phyloP scores from a whole-genome alignment of 495 filamentous ascomycete genomes.

The Penicillium mononematosum region DNA sequence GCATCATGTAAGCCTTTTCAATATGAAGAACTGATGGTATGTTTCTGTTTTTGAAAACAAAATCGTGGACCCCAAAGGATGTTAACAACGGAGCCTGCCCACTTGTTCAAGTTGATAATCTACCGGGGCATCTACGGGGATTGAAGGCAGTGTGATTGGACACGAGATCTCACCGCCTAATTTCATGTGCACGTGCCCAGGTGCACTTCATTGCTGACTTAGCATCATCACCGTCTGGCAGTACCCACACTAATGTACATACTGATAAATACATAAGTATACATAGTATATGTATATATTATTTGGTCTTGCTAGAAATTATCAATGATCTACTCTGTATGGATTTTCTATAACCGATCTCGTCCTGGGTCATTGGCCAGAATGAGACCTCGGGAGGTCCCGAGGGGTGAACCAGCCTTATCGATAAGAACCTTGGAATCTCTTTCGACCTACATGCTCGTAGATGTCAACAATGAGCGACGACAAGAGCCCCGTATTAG shows the following conservation, averaged over 20 bases:
- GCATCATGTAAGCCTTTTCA: constrained; percentile 27
- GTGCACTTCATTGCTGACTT: not conserved
- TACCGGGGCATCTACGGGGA: not conserved
- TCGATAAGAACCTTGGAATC: constrained; percentile 2
- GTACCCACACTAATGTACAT: too few species aligned
- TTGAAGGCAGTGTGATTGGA: not conserved
- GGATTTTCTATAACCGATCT: too few species aligned
- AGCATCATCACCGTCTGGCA: too few species aligned
- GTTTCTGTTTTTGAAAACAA: not conserved
- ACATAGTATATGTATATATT: too few species aligned
- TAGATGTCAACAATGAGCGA: not conserved
- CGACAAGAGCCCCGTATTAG: not conserved
- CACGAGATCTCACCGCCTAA: not conserved
- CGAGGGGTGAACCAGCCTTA: not conserved
- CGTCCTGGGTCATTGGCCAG: not conserved
- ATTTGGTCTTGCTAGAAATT: too few species aligned
- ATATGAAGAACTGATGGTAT: not conserved
- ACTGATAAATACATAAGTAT: too few species aligned
- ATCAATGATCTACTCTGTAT: too few species aligned
- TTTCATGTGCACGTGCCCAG: not conserved
- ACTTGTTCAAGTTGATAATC: not conserved
- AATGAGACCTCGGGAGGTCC: not conserved
- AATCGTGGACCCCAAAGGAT: not conserved
- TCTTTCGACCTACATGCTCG: not conserved
- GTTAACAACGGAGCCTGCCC: not conserved